A percentile compares a stretch with the other conserved stretches of the same genome.
phyloP scores from a whole-genome alignment of 139 green algal species.

The Desmodesmus armatus region DNA sequence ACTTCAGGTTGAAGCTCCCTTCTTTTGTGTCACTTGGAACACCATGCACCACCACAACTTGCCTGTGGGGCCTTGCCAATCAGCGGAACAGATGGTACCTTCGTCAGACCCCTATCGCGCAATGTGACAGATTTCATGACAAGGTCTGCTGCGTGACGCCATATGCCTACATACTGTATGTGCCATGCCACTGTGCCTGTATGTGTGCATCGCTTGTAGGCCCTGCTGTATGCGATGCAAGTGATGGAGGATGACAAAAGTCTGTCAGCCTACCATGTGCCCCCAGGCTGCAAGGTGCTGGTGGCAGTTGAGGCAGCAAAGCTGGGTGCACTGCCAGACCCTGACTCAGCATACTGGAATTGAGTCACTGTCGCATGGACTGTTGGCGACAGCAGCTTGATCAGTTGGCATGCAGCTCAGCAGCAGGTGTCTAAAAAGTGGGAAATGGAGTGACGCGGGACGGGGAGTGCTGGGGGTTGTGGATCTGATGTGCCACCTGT shows the following conservation, averaged over 20 bases:
- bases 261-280: slow-evolving; percentile 88
- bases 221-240: slow-evolving; percentile 89
- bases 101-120: neutral
- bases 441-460: no score
- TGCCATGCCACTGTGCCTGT: neutral
- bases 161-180: no score
- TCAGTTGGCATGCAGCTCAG: neutral
- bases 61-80: no score
- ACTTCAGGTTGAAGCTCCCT: no score
- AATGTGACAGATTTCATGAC: no score
- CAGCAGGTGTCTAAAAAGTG: no score
- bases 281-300: slow-evolving; percentile 85
- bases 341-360: slow-evolving; percentile 92
- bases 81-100: no score
- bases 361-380: slow-evolving; percentile 43
- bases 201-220: slow-evolving; percentile 44
- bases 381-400: neutral
- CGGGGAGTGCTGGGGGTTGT: no score
- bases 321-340: slow-evolving; percentile 78
- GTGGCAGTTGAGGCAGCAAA: slow-evolving; percentile 91
- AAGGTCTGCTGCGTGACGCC: no score
- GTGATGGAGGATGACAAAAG: slow-evolving; percentile 73
- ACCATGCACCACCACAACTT: no score
- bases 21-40: no score
- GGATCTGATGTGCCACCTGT: no score